Conservation (phyloP, 495 filamentous ascomycete genomes). For the Podospora sp. region DNA sequence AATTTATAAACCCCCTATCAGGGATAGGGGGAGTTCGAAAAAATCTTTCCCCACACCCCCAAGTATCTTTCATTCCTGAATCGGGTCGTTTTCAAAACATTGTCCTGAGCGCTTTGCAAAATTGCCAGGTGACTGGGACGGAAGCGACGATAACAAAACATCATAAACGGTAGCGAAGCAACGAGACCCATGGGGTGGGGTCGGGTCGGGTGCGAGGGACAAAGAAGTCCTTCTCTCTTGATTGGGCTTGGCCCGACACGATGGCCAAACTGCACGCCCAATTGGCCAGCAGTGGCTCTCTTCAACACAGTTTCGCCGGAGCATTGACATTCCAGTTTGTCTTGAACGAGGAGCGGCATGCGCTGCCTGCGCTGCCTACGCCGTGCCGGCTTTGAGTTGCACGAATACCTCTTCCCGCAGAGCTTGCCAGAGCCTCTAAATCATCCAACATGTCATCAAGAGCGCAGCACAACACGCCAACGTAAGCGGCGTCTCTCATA, state of each 20-base stretch:
- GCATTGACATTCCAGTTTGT: conserved; percentile 4
- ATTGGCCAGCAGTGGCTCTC: conserved; percentile 13
- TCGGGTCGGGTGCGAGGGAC: conserved; percentile 8
- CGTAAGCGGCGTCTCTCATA: neutral
- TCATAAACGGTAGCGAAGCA: neutral
- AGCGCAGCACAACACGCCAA: neutral
- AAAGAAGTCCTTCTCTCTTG: neutral
- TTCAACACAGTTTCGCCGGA: neutral
- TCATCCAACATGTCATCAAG: neutral
- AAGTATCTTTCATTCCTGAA: neutral
- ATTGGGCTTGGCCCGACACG: conserved; percentile 14
- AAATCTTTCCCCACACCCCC: too few relatives aligned
- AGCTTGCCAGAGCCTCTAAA: neutral
- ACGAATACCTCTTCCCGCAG: neutral
- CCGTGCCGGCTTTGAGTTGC: too few relatives aligned
- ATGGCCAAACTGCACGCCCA: conserved; percentile 6
- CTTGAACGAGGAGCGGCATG: too few relatives aligned
- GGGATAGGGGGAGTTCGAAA: too few relatives aligned
- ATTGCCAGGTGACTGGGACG: neutral
- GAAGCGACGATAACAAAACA: too few relatives aligned
- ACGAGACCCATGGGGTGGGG: neutral
- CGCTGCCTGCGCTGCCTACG: too few relatives aligned
- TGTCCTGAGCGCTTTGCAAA: neutral
- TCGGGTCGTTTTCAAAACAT: neutral
- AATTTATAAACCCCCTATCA: too few relatives aligned